Evolutionary conservation across 306 rosid species (phyloP).

Genomic region (Alnus rubra): DNA sequence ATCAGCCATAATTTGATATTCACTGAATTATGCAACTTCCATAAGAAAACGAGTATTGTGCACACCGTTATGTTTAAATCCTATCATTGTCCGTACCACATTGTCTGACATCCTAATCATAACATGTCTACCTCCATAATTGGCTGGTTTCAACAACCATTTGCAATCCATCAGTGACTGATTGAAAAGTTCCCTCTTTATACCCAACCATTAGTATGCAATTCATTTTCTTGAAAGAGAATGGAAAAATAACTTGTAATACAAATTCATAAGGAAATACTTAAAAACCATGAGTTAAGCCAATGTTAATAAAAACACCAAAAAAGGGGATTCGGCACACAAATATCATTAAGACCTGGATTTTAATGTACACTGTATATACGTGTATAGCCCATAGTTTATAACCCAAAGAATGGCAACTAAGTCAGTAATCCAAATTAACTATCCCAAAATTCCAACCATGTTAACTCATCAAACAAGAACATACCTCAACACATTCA

Average conservation of each 20-base stretch:
- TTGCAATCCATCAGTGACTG: constrained; percentile 57
- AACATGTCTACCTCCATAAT: not conserved
- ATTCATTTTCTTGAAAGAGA: constrained; percentile 6
- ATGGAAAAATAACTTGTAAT: not conserved
- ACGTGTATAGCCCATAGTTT: not conserved
- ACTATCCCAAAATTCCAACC: constrained; percentile 7
- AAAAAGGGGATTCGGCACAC: too few relatives aligned
- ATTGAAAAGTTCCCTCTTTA: constrained; percentile 41
- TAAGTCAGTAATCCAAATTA: constrained; percentile 4
- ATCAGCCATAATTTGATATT: not conserved
- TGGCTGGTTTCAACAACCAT: constrained; percentile 47
- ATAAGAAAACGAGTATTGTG: too few relatives aligned
- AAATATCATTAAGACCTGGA: not conserved
- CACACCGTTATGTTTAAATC: too few relatives aligned
- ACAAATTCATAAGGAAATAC: not conserved
- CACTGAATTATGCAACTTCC: not conserved
- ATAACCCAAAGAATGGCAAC: not conserved
- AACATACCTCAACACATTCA: constrained; percentile 68
- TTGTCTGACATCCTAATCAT: constrained; percentile 31
- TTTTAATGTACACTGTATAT: not conserved
- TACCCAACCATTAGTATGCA: constrained; percentile 4
- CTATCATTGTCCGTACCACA: too few relatives aligned
- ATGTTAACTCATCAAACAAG: constrained; percentile 19
- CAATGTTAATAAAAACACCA: not conserved
- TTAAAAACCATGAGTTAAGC: constrained; percentile 5